phyloP scores from a whole-genome alignment of 2,329 filamentous ascomycete species.

The Aspergillus brunneoviolaceus region DNA sequence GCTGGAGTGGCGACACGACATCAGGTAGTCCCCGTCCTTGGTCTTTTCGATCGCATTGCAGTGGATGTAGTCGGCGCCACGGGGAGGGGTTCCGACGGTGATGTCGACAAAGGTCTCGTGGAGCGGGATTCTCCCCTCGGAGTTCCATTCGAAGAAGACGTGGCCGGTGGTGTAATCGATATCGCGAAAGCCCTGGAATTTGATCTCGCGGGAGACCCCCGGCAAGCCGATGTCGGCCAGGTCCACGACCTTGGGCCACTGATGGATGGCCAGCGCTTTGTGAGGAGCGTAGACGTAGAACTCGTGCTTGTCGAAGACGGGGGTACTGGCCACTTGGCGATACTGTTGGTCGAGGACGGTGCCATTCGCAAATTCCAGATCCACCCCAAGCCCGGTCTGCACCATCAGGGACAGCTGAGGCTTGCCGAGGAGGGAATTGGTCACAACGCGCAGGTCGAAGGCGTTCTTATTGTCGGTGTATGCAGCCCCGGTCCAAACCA shows the following conservation, averaged over 20 bases:
- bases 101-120: background rate
- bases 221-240: background rate
- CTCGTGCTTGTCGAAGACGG: slow-evolving; percentile 4
- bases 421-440: background rate
- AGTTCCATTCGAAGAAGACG: slow-evolving; percentile 3
- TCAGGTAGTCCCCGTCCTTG: background rate
- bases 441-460: background rate
- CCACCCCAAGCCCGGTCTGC: background rate
- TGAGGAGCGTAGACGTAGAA: background rate
- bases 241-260: background rate
- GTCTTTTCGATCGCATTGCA: slow-evolving; percentile 1
- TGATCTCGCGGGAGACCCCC: background rate
- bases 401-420: background rate
- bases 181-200: background rate
- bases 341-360: slow-evolving; percentile 1
- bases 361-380: background rate
- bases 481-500: background rate
- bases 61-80: background rate
- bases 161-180: background rate
- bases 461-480: background rate
- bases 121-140: background rate
- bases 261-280: background rate
- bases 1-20: slow-evolving; percentile 1
- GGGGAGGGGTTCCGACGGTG: background rate
- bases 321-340: background rate